Percentiles rank a stretch among this genome's conserved stretches.
phyloP scores from a whole-genome alignment of 257 asterid species.

The Paraleonurus japonicus region DNA sequence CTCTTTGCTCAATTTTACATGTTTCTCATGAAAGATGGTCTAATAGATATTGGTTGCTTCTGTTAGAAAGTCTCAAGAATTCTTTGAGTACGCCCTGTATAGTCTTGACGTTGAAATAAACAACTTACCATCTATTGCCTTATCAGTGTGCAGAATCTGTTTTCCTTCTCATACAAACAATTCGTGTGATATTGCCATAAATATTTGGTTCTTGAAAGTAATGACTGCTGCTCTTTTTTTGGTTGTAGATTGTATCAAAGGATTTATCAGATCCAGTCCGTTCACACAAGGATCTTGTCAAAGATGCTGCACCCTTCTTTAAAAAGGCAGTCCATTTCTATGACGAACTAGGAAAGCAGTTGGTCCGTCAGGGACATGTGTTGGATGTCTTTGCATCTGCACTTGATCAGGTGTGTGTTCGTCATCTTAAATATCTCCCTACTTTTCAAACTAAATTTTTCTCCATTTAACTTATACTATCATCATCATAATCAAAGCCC shows the following conservation, averaged over 20 bases:
- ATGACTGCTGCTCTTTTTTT: constrained; percentile 8
- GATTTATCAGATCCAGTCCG: constrained; percentile 95
- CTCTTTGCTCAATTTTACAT: neutral
- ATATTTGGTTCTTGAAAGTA: constrained; percentile 7
- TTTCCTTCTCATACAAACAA: neutral
- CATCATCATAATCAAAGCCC: neutral
- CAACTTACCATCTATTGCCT: neutral
- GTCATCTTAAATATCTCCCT: constrained; percentile 4
- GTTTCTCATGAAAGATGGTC: neutral
- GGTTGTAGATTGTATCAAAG: constrained; percentile 80
- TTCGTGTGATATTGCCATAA: neutral
- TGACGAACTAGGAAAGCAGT: constrained; percentile 81
- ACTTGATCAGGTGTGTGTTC: constrained; percentile 82
- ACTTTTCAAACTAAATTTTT: neutral
- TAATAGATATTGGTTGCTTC: neutral
- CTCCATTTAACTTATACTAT: neutral
- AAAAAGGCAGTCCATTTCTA: constrained; percentile 83
- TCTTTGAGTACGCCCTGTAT: neutral
- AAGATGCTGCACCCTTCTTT: constrained; percentile 90
- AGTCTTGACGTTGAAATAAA: neutral
- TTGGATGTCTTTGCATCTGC: constrained; percentile 96
- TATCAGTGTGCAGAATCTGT: neutral
- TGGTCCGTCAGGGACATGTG: constrained; percentile 85
- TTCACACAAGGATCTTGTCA: constrained; percentile 94
- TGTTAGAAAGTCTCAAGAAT: neutral